phyloP scores from a whole-genome alignment of 345 rosid genomes.

The Murraya paniculata region DNA sequence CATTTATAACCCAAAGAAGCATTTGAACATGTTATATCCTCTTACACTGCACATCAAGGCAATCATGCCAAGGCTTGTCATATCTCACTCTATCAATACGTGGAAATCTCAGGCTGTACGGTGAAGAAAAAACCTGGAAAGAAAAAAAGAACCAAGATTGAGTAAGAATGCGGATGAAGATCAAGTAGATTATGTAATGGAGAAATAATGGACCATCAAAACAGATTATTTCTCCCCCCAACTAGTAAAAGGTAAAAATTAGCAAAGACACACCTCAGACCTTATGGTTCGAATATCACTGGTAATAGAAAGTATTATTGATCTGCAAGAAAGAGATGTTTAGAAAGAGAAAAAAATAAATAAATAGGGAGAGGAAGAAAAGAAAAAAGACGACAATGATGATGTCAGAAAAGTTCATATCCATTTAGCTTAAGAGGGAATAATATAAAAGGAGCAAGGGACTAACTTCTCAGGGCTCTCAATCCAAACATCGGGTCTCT shows the following conservation, averaged over 20 bases:
- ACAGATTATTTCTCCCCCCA: not conserved
- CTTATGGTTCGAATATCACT: slow-evolving; percentile 93
- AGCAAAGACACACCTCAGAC: slow-evolving; percentile 69
- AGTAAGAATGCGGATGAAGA: slow-evolving; percentile 7
- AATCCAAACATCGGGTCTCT: slow-evolving; percentile 98
- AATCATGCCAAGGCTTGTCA: slow-evolving; percentile 98
- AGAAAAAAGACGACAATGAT: not conserved
- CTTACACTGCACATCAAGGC: slow-evolving; percentile 93
- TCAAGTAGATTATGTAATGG: slow-evolving; percentile 3
- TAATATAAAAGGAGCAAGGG: slow-evolving; percentile 32
- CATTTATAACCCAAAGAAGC: not conserved
- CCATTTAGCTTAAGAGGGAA: slow-evolving; percentile 7
- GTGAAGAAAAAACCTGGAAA: slow-evolving; percentile 86
- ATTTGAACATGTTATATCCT: slow-evolving; percentile 3
- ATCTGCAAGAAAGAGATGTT: slow-evolving; percentile 45
- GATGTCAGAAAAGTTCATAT: not conserved
- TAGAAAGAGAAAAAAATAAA: slow-evolving; percentile 8
- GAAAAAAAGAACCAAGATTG: slow-evolving; percentile 3
- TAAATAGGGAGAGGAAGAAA: slow-evolving; percentile 1
- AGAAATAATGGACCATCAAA: slow-evolving; percentile 6
- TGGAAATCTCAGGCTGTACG: slow-evolving; percentile 93
- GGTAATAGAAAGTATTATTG: slow-evolving; percentile 80
- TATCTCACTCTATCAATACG: slow-evolving; percentile 92
- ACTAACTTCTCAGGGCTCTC: slow-evolving; percentile 95
- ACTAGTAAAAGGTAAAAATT: slow-evolving; percentile 2